Percentiles rank a stretch among this genome's conserved stretches.
These are phyloP conservation scores for Podospora australis DNA, from an alignment of 495 filamentous ascomycete species.

Conservation along the genomic window DNA sequence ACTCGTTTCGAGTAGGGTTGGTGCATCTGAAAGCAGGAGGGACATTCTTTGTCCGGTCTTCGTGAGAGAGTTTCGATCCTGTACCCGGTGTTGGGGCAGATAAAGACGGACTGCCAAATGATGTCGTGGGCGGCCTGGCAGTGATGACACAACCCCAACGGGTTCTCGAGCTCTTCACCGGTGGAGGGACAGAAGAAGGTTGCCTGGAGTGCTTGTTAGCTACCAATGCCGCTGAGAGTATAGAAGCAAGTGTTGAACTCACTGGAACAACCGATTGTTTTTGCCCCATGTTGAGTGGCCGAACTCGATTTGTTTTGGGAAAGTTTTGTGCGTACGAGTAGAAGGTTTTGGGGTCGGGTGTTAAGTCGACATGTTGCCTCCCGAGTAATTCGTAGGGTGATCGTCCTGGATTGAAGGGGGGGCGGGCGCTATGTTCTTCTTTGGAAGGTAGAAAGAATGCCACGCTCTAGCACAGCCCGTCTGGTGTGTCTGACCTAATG, in stretches of 20 bases:
- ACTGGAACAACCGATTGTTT: slow-evolving; percentile 12
- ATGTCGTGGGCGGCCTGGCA: slow-evolving; percentile 28
- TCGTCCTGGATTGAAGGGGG: background rate
- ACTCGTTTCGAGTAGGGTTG: slow-evolving; percentile 25
- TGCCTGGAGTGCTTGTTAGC: slow-evolving; percentile 3
- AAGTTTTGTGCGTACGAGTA: too few relatives aligned
- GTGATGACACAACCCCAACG: slow-evolving; percentile 22
- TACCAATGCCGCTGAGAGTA: background rate
- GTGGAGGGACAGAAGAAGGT: slow-evolving; percentile 29
- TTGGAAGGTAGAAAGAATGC: background rate
- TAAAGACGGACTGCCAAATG: slow-evolving; percentile 29
- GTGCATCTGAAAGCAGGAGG: slow-evolving; percentile 28
- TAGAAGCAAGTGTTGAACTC: background rate
- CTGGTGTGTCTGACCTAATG: background rate
- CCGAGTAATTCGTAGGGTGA: too few relatives aligned
- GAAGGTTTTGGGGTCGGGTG: background rate
- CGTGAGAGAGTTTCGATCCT: slow-evolving; percentile 16
- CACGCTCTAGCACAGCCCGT: background rate
- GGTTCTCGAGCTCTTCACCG: slow-evolving; percentile 16
- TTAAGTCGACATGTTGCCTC: background rate
- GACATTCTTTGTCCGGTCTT: slow-evolving; percentile 21
- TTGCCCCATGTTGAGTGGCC: slow-evolving; percentile 15
- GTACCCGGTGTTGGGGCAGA: slow-evolving; percentile 32
- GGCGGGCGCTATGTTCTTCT: background rate
- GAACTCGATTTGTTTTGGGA: too few relatives aligned